A percentile compares a stretch with the other conserved stretches of the same genome.
Conservation (phyloP, 176 grass and related monocot genomes). For the Hsuehochloa calcarea region DNA sequence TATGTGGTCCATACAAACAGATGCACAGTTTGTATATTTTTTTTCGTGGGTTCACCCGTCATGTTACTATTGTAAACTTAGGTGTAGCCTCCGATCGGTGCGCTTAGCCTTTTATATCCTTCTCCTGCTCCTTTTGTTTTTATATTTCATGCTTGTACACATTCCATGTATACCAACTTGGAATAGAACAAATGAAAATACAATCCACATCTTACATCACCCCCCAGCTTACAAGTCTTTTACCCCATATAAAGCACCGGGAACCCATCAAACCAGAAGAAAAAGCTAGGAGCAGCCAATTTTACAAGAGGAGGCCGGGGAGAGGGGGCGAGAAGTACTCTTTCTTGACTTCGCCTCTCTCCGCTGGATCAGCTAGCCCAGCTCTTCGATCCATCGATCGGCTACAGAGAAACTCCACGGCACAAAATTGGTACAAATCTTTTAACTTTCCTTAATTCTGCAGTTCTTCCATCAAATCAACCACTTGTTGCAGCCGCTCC, state of each 20-base stretch:
- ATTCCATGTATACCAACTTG: constrained; percentile 48
- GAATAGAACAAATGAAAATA: constrained; percentile 40
- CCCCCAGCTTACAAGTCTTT: constrained; percentile 33
- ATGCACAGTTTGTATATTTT: background rate
- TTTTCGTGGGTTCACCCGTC: background rate
- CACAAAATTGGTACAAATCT: background rate
- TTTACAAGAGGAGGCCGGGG: background rate
- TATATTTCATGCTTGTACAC: constrained; percentile 32
- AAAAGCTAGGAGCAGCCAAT: background rate
- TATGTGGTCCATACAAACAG: background rate
- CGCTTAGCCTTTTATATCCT: constrained; percentile 8
- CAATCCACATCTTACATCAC: constrained; percentile 32
- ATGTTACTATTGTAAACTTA: background rate
- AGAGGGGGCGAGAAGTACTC: background rate
- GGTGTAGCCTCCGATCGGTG: constrained; percentile 22
- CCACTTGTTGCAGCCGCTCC: background rate
- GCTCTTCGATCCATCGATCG: background rate
- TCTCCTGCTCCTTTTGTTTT: constrained; percentile 13
- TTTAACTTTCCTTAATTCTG: background rate
- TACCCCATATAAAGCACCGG: constrained; percentile 35
- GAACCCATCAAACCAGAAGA: constrained; percentile 13
- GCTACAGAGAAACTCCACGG: background rate
- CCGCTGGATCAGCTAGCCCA: background rate
- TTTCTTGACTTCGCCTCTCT: background rate
- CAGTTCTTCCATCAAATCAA: background rate